phyloP scores from a whole-genome alignment of 192 early-diverging fungal species.

The Podila epicladia region DNA sequence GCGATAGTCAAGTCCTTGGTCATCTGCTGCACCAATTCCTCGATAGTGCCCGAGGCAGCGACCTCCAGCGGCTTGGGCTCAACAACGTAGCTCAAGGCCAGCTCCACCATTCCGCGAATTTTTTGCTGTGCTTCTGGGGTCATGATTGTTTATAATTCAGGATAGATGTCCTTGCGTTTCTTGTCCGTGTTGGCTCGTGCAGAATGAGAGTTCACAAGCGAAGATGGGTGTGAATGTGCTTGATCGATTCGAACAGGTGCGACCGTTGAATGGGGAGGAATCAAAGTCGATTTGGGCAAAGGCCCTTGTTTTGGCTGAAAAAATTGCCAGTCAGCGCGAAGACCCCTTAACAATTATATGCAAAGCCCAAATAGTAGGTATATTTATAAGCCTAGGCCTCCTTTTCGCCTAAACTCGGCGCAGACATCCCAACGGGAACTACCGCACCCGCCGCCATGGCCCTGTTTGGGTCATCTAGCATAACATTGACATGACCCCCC shows the following conservation, averaged over 20 bases:
- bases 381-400: background rate
- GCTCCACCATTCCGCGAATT: conserved; percentile 40
- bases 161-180: too few relatives aligned
- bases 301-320: too few relatives aligned
- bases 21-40: conserved; percentile 27
- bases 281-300: too few relatives aligned
- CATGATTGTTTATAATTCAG: conserved; percentile 8
- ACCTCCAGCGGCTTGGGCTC: conserved; percentile 33
- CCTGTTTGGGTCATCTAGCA: background rate
- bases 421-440: background rate
- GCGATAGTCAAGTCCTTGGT: conserved; percentile 1
- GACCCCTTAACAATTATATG: too few relatives aligned
- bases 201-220: too few relatives aligned
- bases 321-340: too few relatives aligned
- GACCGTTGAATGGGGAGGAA: too few relatives aligned
- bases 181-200: too few relatives aligned
- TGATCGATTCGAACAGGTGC: too few relatives aligned
- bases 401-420: background rate
- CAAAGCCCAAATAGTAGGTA: too few relatives aligned
- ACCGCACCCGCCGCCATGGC: background rate
- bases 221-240: too few relatives aligned
- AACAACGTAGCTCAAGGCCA: conserved; percentile 41
- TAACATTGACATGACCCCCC: background rate
- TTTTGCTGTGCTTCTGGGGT: conserved; percentile 43
- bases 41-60: conserved; percentile 30